Evolutionary conservation across 805 yeast species (phyloP).

Genomic region (Hanseniaspora taiwanica): DNA sequence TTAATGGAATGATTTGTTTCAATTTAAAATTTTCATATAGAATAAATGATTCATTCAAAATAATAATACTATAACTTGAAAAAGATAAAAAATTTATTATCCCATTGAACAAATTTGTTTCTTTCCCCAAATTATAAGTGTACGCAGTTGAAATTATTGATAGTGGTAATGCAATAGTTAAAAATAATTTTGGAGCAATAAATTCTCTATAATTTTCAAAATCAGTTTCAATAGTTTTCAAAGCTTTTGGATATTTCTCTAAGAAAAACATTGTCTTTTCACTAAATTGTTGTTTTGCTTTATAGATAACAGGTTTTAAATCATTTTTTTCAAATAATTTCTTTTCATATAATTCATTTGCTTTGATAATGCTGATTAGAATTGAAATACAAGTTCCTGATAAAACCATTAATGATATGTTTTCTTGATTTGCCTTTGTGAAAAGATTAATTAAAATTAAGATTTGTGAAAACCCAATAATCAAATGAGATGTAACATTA

Average conservation of each 20-base stretch:
- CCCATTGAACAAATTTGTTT: slow-evolving; percentile 31
- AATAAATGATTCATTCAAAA: slow-evolving; percentile 27
- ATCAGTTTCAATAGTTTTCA: slow-evolving; percentile 26
- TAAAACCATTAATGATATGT: slow-evolving; percentile 27
- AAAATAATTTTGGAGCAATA: slow-evolving; percentile 18
- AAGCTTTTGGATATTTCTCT: slow-evolving; percentile 25
- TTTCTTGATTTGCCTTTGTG: slow-evolving; percentile 28
- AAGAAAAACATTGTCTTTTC: slow-evolving; percentile 7
- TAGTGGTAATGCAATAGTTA: slow-evolving; percentile 27
- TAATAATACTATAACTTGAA: slow-evolving; percentile 30
- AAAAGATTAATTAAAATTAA: slow-evolving; percentile 27
- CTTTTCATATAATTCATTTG: background rate
- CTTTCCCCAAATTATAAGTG: slow-evolving; percentile 25
- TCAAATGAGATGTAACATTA: slow-evolving; percentile 28
- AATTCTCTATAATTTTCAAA: slow-evolving; percentile 29
- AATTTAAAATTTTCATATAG: slow-evolving; percentile 30
- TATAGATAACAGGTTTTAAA: background rate
- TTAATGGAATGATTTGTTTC: slow-evolving; percentile 31
- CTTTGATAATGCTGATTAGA: slow-evolving; percentile 1
- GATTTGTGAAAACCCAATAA: slow-evolving; percentile 27
- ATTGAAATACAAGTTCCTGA: slow-evolving; percentile 27
- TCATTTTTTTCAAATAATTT: background rate
- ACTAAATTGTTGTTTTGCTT: background rate
- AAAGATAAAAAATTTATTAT: slow-evolving; percentile 28
- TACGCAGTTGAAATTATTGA: slow-evolving; percentile 24